Evolutionary conservation across 192 early-diverging fungal species (phyloP), one percentile per base, ranked within the genome.

Genomic region (Coemansia sp.): DNA sequence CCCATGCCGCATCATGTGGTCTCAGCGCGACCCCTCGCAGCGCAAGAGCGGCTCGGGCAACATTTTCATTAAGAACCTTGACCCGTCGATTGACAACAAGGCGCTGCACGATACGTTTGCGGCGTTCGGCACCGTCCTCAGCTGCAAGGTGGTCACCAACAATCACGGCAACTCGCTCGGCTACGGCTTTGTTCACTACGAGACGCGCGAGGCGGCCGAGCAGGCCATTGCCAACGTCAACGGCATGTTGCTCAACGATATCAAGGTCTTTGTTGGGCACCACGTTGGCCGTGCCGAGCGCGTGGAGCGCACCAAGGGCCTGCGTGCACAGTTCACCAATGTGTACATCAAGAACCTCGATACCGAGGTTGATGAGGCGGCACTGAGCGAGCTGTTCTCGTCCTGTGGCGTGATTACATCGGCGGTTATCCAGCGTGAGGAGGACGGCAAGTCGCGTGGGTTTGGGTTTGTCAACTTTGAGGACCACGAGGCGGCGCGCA

Each of bases 1-100:
- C 73, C 86, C 94, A 51, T 96, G 96, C 86, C 94, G 97, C 71
- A 99, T 99, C 85, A 99, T 99, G 97, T 99, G 95, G 95, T 97
- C 95, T 40, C 94, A 99, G 86, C 93, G 97, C 74, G 95, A 99
- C 86, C 97, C 97, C 21, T 87, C 93, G 55, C 83, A 93, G 70
- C 95, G 97, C 83, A 90, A 91, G 70, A 87, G 87, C 63, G 94
- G 95, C 43, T 85, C 86, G 51, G 95, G 95, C 66, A 99, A 99
- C 86, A 94, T 99, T 81, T 99, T 99, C 83, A 99, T 99, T 87
- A 99, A 99, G 88, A 99, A 99, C 89, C 85, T 99, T 57, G 95
- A 97, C 84, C 83, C 88, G 50, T 84, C 93, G 59, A 99, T 99
- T 72, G 97, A 99, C 86, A 95, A 96, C 88, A 96, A 97, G 89